phyloP scores from a whole-genome alignment of 352 stramenopile genomes.

The Globisporangium radiosum region DNA sequence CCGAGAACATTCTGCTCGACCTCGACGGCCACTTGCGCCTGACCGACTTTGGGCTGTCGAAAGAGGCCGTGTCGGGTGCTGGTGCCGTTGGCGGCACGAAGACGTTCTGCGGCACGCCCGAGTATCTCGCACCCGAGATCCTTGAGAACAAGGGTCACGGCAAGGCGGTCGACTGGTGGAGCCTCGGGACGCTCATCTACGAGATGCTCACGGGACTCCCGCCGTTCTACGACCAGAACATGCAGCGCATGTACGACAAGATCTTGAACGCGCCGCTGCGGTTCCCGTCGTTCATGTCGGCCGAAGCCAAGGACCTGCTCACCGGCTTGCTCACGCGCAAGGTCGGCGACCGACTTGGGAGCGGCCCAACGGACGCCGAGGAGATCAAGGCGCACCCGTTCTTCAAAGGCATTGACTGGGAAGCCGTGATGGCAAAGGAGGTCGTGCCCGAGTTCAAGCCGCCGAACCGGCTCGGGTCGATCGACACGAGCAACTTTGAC shows the following conservation, averaged over 20 bases:
- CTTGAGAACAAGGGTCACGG: slow-evolving; percentile 92
- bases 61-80: slow-evolving; percentile 85
- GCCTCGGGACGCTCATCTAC: slow-evolving; percentile 91
- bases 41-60: slow-evolving; percentile 94
- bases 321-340: slow-evolving; percentile 84
- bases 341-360: slow-evolving; percentile 82
- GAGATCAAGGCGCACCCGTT: slow-evolving; percentile 93
- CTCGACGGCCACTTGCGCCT: slow-evolving; percentile 91
- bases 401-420: slow-evolving; percentile 91
- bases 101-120: slow-evolving; percentile 92
- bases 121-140: slow-evolving; percentile 94
- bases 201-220: slow-evolving; percentile 91
- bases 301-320: slow-evolving; percentile 83
- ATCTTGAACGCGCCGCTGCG: slow-evolving; percentile 88
- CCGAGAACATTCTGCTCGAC: slow-evolving; percentile 94
- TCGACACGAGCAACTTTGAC: slow-evolving; percentile 94
- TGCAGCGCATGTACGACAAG: slow-evolving; percentile 94
- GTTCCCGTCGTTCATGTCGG: slow-evolving; percentile 89
- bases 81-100: slow-evolving; percentile 77
- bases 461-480: slow-evolving; percentile 79
- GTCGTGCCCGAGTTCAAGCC: slow-evolving; percentile 90
- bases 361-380: slow-evolving; percentile 77
- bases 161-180: slow-evolving; percentile 89
- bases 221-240: slow-evolving; percentile 93
- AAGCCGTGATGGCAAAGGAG: slow-evolving; percentile 84